Evolutionary conservation across 257 asterid species (phyloP).

Genomic region (Gentiana macrophylla): DNA sequence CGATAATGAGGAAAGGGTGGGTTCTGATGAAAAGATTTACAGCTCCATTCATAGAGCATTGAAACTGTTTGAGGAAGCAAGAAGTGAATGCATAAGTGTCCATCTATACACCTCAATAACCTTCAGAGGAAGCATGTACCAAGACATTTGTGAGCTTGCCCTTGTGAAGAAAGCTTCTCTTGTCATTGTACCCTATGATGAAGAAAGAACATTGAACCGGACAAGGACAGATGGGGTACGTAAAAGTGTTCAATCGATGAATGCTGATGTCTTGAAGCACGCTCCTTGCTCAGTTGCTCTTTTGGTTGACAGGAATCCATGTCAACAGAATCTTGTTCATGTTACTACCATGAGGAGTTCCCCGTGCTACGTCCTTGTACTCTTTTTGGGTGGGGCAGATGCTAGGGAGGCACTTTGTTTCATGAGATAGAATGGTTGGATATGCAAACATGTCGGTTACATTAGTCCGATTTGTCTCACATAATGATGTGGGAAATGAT

Average conservation of each 20-base stretch:
- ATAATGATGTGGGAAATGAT: slow-evolving; percentile 35
- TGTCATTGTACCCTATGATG: slow-evolving; percentile 39
- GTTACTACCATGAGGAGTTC: slow-evolving; percentile 11
- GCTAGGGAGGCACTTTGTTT: slow-evolving; percentile 66
- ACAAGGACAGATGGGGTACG: slow-evolving; percentile 4
- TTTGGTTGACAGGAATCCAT: slow-evolving; percentile 28
- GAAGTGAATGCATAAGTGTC: slow-evolving; percentile 23
- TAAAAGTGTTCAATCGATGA: slow-evolving; percentile 20
- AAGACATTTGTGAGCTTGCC: slow-evolving; percentile 69
- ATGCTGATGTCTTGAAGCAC: slow-evolving; percentile 33
- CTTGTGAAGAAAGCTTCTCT: slow-evolving; percentile 43
- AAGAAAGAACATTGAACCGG: slow-evolving; percentile 8
- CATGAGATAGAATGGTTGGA: slow-evolving; percentile 43
- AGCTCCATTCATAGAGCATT: slow-evolving; percentile 42
- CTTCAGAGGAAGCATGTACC: slow-evolving; percentile 48
- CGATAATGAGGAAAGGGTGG: slow-evolving; percentile 15
- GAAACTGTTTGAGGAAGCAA: slow-evolving; percentile 32
- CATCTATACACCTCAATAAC: slow-evolving; percentile 43
- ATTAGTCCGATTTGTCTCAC: slow-evolving; percentile 47
- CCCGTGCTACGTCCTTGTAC: slow-evolving; percentile 30
- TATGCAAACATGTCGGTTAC: slow-evolving; percentile 34
- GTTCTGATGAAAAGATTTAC: slow-evolving; percentile 5
- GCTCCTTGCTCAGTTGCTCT: slow-evolving; percentile 84
- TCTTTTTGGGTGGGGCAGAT: slow-evolving; percentile 76
- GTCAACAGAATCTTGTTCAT: slow-evolving; percentile 6